Conservation (phyloP, 352 stramenopile genomes). For the Peronosclerospora sorghi region DNA sequence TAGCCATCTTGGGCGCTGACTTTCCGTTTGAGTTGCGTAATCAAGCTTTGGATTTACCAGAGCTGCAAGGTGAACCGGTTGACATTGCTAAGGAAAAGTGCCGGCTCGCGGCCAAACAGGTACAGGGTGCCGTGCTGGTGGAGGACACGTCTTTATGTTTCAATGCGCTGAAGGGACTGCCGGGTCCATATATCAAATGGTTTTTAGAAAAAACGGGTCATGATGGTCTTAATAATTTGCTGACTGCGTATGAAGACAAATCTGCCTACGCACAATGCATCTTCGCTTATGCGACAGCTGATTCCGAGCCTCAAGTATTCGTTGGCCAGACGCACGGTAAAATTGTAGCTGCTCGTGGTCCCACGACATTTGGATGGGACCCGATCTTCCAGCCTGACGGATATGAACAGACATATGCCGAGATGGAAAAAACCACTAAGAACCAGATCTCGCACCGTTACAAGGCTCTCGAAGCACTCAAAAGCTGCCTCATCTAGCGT, state of each 20-base stretch:
- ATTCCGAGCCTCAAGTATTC: conserved; percentile 86
- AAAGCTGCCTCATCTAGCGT: conserved; percentile 23
- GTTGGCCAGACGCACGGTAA: conserved; percentile 86
- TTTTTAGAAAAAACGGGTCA: conserved; percentile 94
- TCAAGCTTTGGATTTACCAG: conserved; percentile 91
- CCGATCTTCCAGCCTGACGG: conserved; percentile 84
- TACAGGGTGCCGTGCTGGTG: conserved; percentile 87
- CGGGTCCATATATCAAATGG: conserved; percentile 97
- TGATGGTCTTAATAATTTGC: conserved; percentile 90
- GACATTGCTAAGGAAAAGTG: conserved; percentile 95
- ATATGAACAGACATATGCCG: conserved; percentile 77
- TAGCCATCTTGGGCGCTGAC: conserved; percentile 69
- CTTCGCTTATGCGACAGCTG: conserved; percentile 85
- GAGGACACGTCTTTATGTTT: conserved; percentile 97
- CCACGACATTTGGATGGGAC: conserved; percentile 87
- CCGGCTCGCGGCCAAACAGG: conserved; percentile 71
- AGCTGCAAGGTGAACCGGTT: conserved; percentile 93
- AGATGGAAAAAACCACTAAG: conserved; percentile 86
- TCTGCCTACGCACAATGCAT: conserved; percentile 94
- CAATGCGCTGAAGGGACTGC: conserved; percentile 89
- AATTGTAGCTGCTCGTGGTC: conserved; percentile 87
- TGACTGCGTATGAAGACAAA: conserved; percentile 91
- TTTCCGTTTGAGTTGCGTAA: conserved; percentile 90
- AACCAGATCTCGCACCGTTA: conserved; percentile 88
- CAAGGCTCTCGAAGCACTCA: conserved; percentile 68